Percentiles rank a stretch among this genome's conserved stretches.
Evolutionary conservation across 2,329 filamentous ascomycete genomes (phyloP).

Genomic region (Aspergillus quadrilineatus): DNA sequence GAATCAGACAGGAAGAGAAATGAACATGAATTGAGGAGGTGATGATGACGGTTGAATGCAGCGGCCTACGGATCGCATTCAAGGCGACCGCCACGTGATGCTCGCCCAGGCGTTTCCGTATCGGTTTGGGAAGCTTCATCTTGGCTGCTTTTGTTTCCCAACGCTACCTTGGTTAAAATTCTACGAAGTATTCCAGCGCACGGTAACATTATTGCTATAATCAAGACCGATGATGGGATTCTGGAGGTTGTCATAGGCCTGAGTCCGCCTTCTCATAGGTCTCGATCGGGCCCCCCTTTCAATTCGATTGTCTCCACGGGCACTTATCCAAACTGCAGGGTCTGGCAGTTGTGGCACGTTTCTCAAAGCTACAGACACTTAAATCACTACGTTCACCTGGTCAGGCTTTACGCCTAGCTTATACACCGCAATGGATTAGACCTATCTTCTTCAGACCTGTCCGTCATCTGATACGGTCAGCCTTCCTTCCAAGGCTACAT

Average conservation of each 20-base stretch:
- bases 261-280: neutral
- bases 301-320: neutral
- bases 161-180: neutral
- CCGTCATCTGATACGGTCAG: conserved; percentile 28
- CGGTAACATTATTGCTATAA: neutral
- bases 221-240: neutral
- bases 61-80: neutral
- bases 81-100: conserved; percentile 11
- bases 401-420: neutral
- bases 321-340: conserved; percentile 1
- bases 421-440: neutral
- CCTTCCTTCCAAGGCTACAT: conserved; percentile 11
- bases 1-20: neutral
- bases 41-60: neutral
- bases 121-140: neutral
- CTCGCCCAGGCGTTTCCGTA: conserved; percentile 1
- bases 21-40: neutral
- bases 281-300: neutral
- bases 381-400: neutral
- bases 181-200: neutral
- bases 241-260: neutral
- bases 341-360: conserved; percentile 2
- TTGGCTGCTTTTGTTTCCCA: neutral
- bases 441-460: neutral
- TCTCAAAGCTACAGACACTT: neutral